Evolutionary conservation across 352 stramenopile species (phyloP), one percentile per base, ranked within the genome.

Genomic region (Globisporangium ultimum): DNA sequence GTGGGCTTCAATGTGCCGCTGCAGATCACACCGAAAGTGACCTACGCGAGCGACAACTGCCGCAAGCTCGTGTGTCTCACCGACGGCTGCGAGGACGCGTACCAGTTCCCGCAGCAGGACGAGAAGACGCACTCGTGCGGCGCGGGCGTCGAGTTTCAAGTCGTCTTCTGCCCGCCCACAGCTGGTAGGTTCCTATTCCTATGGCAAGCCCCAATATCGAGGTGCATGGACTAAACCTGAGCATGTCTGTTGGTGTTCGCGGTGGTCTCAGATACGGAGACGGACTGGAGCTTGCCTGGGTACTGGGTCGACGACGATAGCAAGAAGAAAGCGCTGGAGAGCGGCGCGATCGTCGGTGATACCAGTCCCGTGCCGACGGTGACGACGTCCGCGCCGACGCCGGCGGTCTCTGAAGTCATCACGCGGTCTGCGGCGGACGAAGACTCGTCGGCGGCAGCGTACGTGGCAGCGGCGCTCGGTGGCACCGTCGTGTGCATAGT

Each of bases 1-100:
- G 61, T 65, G n/a, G 77, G 82, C 18, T 91, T 78, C 74, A 91
- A 91, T 60, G 64, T 71, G 14, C 61, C 82, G 17, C 84, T 91
- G 77, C 66, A 82, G 62, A 84, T 90, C 55, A 59, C 65, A 2
- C 78, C 78, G 9, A 48, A 36, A 13, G 59, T 50, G 22, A 13
- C 46, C 13, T 40, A 52, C 22, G 47, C 17, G 3, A 38, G 54
- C 12, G 55, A 57, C 21, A 64, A 63, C 32, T 90, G 80, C 63
- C 21, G 38, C 0, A 69, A 74, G 6, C 62, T 90, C 63, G 72
- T 72, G 8, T 92, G 83, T 58, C 62, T 85, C 2, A 42, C 54
- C 4, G 71, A 82, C 38, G 74, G 73, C 14, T 92, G 83, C 50
- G 55, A 63, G 0, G 83, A 90, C 47, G 83, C 71, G 1, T 92